Conservation (phyloP, 176 grass and related monocot genomes). For the Oryza brachyantha region DNA sequence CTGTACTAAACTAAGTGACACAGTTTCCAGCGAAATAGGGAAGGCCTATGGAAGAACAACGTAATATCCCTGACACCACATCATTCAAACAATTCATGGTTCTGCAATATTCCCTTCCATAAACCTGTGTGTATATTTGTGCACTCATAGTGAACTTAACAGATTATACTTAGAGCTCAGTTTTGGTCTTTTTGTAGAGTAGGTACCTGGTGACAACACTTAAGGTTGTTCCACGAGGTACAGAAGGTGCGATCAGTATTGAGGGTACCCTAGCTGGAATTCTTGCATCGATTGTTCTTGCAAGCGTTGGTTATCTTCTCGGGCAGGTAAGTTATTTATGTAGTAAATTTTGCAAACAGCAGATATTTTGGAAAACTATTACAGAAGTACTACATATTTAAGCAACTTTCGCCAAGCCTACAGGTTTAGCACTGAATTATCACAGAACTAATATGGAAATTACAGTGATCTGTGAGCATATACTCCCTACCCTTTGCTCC, state of each 20-base stretch:
- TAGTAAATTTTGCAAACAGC: neutral
- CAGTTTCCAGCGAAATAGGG: slow-evolving; percentile 91
- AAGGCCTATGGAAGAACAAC: slow-evolving; percentile 87
- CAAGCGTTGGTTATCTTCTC: slow-evolving; percentile 64
- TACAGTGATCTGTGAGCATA: neutral
- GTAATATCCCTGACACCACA: slow-evolving; percentile 43
- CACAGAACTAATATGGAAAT: slow-evolving; percentile 1
- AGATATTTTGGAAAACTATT: neutral
- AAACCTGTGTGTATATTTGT: neutral
- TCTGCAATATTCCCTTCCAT: neutral
- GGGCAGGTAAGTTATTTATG: slow-evolving; percentile 50
- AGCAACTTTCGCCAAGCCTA: neutral
- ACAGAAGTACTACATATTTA: too few species aligned
- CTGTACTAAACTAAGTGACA: slow-evolving; percentile 94
- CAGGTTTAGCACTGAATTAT: neutral
- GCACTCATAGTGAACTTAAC: neutral
- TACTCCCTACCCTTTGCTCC: neutral
- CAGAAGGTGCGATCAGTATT: slow-evolving; percentile 82
- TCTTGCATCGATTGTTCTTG: slow-evolving; percentile 62
- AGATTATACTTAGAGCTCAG: slow-evolving; percentile 10
- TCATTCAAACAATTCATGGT: neutral
- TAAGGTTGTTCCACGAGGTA: slow-evolving; percentile 87
- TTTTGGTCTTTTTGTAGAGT: slow-evolving; percentile 48
- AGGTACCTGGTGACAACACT: slow-evolving; percentile 91
- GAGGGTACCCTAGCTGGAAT: slow-evolving; percentile 90